Conservation (phyloP, 83 land plant genomes). For the Diphasiastrum complanatum region DNA sequence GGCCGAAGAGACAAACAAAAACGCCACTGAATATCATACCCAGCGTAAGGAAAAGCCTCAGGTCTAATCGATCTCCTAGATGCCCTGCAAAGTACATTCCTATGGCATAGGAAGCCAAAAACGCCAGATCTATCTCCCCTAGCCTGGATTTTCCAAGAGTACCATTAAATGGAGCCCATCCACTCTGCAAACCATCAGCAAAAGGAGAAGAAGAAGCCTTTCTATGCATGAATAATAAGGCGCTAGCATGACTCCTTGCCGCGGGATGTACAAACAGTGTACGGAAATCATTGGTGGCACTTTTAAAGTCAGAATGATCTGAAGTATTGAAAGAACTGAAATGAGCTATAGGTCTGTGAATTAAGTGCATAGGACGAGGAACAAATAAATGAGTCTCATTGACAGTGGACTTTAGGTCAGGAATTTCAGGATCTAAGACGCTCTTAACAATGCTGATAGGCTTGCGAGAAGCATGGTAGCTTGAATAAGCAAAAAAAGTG, state of each 20-base stretch:
- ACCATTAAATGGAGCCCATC: constrained; percentile 43
- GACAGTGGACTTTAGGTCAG: constrained; percentile 4
- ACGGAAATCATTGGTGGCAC: too few species aligned
- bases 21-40: constrained; percentile 45
- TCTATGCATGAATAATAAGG: neutral
- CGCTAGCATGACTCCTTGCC: neutral
- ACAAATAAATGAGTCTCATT: neutral
- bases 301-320: neutral
- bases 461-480: constrained; percentile 36
- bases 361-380: constrained; percentile 1
- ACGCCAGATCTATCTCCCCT: constrained; percentile 38
- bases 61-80: constrained; percentile 35
- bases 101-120: constrained; percentile 36
- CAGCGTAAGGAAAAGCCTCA: constrained; percentile 28
- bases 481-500: constrained; percentile 37
- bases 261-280: neutral
- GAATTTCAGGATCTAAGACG: constrained; percentile 43
- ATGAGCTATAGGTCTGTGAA: neutral
- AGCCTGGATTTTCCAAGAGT: constrained; percentile 31
- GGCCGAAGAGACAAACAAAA: constrained; percentile 44
- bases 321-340: neutral
- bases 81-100: constrained; percentile 51
- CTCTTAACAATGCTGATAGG: constrained; percentile 74
- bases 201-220: neutral
- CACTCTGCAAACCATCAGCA: neutral